A percentile compares a stretch with the other conserved stretches of the same genome.
phyloP scores from a whole-genome alignment of 164 flowering plant genomes.

The Nelumbo lutea region DNA sequence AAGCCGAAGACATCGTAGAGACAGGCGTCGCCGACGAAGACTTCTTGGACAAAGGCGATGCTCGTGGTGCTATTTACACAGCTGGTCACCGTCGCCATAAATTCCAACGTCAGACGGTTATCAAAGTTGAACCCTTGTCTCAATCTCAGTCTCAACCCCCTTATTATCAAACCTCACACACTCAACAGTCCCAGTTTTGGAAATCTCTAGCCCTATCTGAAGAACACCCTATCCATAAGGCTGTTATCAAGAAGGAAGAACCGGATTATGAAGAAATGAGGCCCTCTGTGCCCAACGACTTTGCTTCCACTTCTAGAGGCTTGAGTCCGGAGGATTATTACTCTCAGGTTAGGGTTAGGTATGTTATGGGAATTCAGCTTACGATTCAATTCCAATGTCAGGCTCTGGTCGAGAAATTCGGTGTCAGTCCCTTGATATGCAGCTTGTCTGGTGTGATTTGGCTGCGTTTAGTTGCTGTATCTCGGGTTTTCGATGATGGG shows the following conservation, averaged over 20 bases:
- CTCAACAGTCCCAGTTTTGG: conserved; percentile 14
- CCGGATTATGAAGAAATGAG: conserved; percentile 8
- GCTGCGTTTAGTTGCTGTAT: conserved; percentile 46
- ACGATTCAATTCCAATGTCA: conserved; percentile 72
- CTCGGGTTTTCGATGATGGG: conserved; percentile 49
- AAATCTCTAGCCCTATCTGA: background rate
- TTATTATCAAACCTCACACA: conserved; percentile 4
- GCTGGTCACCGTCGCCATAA: conserved; percentile 21
- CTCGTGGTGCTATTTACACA: conserved; percentile 29
- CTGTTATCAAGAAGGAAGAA: conserved; percentile 10
- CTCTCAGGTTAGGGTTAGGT: conserved; percentile 46
- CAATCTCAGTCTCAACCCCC: conserved; percentile 24
- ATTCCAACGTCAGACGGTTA: background rate
- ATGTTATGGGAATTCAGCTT: conserved; percentile 66
- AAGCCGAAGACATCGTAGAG: conserved; percentile 52
- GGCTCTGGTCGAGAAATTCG: conserved; percentile 64
- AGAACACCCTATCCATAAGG: background rate
- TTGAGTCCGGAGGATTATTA: conserved; percentile 32
- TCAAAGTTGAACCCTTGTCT: conserved; percentile 30
- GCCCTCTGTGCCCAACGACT: conserved; percentile 47
- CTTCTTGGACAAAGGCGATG: conserved; percentile 19
- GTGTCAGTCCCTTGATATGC: conserved; percentile 52
- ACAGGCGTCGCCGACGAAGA: conserved; percentile 56
- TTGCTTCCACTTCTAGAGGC: conserved; percentile 19
- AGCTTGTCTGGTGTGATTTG: conserved; percentile 63